Conservation (phyloP, 306 rosid species). For the Sechiopsis laciniata region DNA sequence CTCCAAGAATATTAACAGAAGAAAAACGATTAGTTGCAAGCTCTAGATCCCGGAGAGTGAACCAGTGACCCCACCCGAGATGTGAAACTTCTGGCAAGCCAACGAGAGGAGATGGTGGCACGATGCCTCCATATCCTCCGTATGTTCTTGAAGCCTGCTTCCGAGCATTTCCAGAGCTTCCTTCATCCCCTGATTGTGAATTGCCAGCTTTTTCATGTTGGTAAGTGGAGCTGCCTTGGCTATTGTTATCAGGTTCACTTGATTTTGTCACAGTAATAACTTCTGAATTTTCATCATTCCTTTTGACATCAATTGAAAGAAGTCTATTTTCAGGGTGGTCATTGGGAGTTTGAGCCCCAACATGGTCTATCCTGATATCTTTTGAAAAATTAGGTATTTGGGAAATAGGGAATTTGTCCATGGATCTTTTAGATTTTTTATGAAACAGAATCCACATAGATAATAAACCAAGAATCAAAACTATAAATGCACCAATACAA, state of each 20-base stretch:
- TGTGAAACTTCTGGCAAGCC: slow-evolving; percentile 93
- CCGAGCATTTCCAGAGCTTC: slow-evolving; percentile 63
- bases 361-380: slow-evolving; percentile 73
- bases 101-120: slow-evolving; percentile 70
- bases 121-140: slow-evolving; percentile 35
- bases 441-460: slow-evolving; percentile 71
- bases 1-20: slow-evolving; percentile 64
- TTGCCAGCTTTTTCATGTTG: slow-evolving; percentile 72
- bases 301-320: slow-evolving; percentile 42
- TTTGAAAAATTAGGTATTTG: slow-evolving; percentile 73
- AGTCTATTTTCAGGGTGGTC: slow-evolving; percentile 43
- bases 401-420: slow-evolving; percentile 44
- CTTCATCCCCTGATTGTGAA: slow-evolving; percentile 77
- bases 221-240: slow-evolving; percentile 75
- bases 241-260: slow-evolving; percentile 58
- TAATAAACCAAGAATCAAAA: slow-evolving; percentile 60
- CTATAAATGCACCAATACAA: slow-evolving; percentile 75
- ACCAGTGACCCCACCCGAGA: slow-evolving; percentile 99
- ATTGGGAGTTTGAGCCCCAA: slow-evolving; percentile 53
- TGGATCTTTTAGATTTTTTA: slow-evolving; percentile 61
- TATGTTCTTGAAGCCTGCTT: slow-evolving; percentile 44
- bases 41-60: slow-evolving; percentile 88
- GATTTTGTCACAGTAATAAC: slow-evolving; percentile 51
- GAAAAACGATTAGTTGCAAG: slow-evolving; percentile 68
- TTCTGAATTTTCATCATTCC: slow-evolving; percentile 52